Percentiles rank a stretch among this genome's conserved stretches.
Conservation (phyloP, 2,329 filamentous ascomycete species). For the Blastomyces parvus region DNA sequence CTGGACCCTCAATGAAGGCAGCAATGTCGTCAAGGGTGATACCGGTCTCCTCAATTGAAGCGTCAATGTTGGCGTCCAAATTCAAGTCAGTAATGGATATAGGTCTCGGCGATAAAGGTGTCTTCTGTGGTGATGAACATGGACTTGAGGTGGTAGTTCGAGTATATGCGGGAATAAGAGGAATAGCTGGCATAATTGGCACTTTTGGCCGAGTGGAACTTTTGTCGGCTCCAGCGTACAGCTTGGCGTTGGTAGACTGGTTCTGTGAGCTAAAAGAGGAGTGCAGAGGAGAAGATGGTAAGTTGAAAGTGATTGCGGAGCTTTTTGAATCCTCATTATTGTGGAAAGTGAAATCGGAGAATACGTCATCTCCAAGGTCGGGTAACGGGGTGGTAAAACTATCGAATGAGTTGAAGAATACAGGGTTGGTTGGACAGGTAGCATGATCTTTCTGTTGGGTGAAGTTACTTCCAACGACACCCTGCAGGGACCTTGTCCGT, state of each 20-base stretch:
- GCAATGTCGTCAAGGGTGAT: slow-evolving; percentile 78
- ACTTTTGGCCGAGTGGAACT: slow-evolving; percentile 20
- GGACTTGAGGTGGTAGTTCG: slow-evolving; percentile 11
- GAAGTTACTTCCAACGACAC: slow-evolving; percentile 31
- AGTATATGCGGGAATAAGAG: slow-evolving; percentile 19
- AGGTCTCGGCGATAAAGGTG: slow-evolving; percentile 34
- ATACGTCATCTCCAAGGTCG: slow-evolving; percentile 13
- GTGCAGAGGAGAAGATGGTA: slow-evolving; percentile 36
- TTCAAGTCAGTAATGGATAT: slow-evolving; percentile 42
- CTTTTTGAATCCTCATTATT: slow-evolving; percentile 16
- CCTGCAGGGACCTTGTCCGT: slow-evolving; percentile 38
- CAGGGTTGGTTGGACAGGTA: slow-evolving; percentile 49
- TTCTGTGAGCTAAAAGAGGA: slow-evolving; percentile 46
- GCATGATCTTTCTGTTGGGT: slow-evolving; percentile 34
- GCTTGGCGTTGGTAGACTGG: slow-evolving; percentile 42
- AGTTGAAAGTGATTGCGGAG: slow-evolving; percentile 18
- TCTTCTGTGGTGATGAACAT: slow-evolving; percentile 25
- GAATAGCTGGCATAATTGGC: slow-evolving; percentile 24
- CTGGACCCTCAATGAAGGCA: slow-evolving; percentile 62
- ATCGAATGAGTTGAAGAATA: slow-evolving; percentile 41
- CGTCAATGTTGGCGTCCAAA: slow-evolving; percentile 48
- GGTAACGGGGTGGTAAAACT: slow-evolving; percentile 45
- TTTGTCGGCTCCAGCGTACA: slow-evolving; percentile 6
- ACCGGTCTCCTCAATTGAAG: slow-evolving; percentile 65
- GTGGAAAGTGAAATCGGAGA: slow-evolving; percentile 15